A percentile compares a stretch with the other conserved stretches of the same genome.
Evolutionary conservation across 176 grass and related monocot species (phyloP).

Genomic region (Panicum miliaceum): DNA sequence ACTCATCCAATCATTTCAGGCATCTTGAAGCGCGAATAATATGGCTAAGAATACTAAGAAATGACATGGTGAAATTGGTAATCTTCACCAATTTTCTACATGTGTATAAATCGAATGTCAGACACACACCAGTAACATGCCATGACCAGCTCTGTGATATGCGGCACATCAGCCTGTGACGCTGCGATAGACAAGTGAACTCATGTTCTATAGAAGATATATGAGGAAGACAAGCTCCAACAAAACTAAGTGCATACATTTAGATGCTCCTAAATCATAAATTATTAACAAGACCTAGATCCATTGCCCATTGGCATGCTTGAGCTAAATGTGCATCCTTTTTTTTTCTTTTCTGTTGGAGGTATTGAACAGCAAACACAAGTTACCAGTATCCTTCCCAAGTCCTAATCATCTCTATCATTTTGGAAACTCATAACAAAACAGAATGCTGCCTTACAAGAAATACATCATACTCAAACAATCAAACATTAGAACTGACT

Average conservation of each 20-base stretch:
- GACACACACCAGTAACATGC: neutral
- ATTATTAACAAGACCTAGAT: neutral
- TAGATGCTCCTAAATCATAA: neutral
- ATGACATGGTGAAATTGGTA: neutral
- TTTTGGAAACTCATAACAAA: constrained; percentile 19
- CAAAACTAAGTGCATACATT: neutral
- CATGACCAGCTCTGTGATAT: neutral
- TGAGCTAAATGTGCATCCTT: neutral
- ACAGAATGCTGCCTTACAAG: neutral
- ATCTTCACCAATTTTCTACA: neutral
- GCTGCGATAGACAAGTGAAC: neutral
- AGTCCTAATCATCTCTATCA: neutral
- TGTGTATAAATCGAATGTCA: neutral
- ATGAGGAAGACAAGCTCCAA: constrained; percentile 16
- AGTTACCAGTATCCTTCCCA: neutral
- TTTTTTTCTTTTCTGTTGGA: neutral
- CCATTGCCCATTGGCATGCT: neutral
- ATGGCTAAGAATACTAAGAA: neutral
- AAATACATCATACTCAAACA: constrained; percentile 16
- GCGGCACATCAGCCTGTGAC: neutral
- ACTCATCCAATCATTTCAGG: neutral
- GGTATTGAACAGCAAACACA: constrained; percentile 7
- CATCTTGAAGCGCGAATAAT: neutral
- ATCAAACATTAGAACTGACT: neutral
- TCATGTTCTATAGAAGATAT: neutral